Evolutionary conservation across 1,284 basidiomycete genomes (phyloP).

Genomic region (Puccinia polysora): DNA sequence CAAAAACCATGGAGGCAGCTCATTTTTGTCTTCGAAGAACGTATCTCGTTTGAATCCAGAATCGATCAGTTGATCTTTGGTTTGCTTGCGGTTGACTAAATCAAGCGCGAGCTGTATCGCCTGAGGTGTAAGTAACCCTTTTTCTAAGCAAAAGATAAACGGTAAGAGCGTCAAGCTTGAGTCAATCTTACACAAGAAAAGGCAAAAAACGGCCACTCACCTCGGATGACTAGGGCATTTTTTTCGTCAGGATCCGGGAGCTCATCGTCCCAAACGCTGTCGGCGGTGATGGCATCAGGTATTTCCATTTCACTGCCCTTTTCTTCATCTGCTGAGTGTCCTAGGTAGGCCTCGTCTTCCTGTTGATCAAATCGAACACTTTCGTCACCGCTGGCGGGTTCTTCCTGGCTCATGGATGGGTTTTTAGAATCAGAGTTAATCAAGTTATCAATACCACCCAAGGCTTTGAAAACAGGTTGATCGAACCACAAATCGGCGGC

Average conservation of each 20-base stretch:
- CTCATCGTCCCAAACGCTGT: conserved; percentile 37
- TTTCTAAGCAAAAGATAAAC: conserved; percentile 58
- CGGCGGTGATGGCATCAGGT: conserved; percentile 21
- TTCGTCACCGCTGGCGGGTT: conserved; percentile 46
- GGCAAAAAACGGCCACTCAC: conserved; percentile 56
- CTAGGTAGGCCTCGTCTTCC: conserved; percentile 49
- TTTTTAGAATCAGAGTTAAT: conserved; percentile 56
- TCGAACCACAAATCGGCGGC: conserved; percentile 82
- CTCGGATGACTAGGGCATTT: conserved; percentile 60
- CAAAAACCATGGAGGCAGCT: conserved; percentile 89
- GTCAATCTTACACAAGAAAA: background rate
- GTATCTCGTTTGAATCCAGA: conserved; percentile 88
- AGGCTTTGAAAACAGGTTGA: conserved; percentile 81
- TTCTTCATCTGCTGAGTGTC: conserved; percentile 53
- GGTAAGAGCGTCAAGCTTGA: background rate
- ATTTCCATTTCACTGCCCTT: conserved; percentile 46
- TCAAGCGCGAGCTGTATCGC: conserved; percentile 87
- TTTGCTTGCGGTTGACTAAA: conserved; percentile 85
- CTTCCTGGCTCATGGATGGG: conserved; percentile 54
- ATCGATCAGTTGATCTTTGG: conserved; percentile 81
- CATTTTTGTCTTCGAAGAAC: conserved; percentile 83
- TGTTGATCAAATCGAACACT: conserved; percentile 50
- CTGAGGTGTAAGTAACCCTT: conserved; percentile 82
- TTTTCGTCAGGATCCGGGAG: conserved; percentile 46
- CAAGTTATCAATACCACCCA: conserved; percentile 60